Percentiles rank a stretch among this genome's conserved stretches.
Conservation (phyloP, 2,329 filamentous ascomycete species). For the Diaporthe vexans region DNA sequence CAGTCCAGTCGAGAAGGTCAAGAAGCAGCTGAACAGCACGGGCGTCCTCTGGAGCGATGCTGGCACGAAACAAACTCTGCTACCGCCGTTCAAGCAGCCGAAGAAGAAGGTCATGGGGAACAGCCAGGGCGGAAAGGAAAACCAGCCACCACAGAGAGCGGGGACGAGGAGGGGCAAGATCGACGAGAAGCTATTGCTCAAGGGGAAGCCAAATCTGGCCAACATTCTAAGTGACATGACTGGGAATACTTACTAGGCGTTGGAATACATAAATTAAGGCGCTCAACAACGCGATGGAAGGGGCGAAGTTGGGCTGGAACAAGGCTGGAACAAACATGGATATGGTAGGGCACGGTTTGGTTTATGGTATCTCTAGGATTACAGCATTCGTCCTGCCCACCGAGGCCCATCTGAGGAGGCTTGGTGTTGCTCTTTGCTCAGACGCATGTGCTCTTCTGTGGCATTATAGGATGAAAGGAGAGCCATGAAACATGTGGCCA, state of each 20-base stretch:
- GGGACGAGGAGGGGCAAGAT: conserved; percentile 70
- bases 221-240: conserved; percentile 83
- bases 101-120: conserved; percentile 15
- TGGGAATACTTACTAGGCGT: conserved; percentile 47
- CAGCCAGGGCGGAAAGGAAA: conserved; percentile 56
- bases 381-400: conserved; percentile 2
- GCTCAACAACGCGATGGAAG: background rate
- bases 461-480: background rate
- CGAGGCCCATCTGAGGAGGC: background rate
- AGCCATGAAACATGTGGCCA: background rate
- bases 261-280: background rate
- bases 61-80: conserved; percentile 11
- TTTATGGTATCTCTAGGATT: conserved; percentile 35
- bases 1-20: conserved; percentile 40
- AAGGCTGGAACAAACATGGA: conserved; percentile 10
- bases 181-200: conserved; percentile 73
- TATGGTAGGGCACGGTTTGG: conserved; percentile 26
- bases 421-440: conserved; percentile 4
- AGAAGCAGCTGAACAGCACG: conserved; percentile 44
- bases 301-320: background rate
- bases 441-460: background rate
- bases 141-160: conserved; percentile 52
- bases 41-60: conserved; percentile 23
- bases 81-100: conserved; percentile 24
- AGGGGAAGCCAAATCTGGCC: conserved; percentile 76